Conservation (phyloP, 1,284 basidiomycete species). For the Ceratobasidium theobromae region DNA sequence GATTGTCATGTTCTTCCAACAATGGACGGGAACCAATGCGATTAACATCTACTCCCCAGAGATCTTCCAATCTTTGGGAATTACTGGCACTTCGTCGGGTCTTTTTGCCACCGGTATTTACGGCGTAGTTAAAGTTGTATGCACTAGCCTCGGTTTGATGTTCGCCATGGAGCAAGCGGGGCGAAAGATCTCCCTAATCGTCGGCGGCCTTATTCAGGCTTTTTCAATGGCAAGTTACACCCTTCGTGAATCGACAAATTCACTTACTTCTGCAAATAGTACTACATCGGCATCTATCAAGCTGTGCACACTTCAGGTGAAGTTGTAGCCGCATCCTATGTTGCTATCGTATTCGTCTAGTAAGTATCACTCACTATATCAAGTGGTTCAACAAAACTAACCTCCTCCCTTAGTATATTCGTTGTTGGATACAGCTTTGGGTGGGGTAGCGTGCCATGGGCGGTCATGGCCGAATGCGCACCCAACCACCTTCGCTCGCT, state of each 20-base stretch:
- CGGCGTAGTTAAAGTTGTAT: conserved; percentile 34
- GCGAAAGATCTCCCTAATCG: conserved; percentile 32
- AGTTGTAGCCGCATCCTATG: conserved; percentile 26
- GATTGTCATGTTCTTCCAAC: conserved; percentile 39
- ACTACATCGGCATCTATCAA: conserved; percentile 34
- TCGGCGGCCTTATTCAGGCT: conserved; percentile 32
- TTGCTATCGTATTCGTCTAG: conserved; percentile 35
- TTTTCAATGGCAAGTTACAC: conserved; percentile 4
- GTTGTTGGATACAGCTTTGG: conserved; percentile 25
- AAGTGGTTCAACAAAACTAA: background rate
- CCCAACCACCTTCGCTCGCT: conserved; percentile 42
- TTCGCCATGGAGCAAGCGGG: conserved; percentile 34
- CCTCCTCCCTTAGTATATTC: background rate
- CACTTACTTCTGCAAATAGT: conserved; percentile 8
- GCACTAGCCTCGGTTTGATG: conserved; percentile 20
- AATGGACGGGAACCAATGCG: conserved; percentile 37
- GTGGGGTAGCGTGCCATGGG: conserved; percentile 34
- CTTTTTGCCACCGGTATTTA: conserved; percentile 36
- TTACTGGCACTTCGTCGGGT: conserved; percentile 37
- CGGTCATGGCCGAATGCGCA: conserved; percentile 40
- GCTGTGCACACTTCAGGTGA: conserved; percentile 19
- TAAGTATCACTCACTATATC: conserved; percentile 5
- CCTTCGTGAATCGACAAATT: background rate
- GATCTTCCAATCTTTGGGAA: conserved; percentile 37
- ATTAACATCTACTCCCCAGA: conserved; percentile 37